Evolutionary conservation across 495 filamentous ascomycete genomes (phyloP), one percentile per base, ranked within the genome.

Genomic region (Neurospora sp.): DNA sequence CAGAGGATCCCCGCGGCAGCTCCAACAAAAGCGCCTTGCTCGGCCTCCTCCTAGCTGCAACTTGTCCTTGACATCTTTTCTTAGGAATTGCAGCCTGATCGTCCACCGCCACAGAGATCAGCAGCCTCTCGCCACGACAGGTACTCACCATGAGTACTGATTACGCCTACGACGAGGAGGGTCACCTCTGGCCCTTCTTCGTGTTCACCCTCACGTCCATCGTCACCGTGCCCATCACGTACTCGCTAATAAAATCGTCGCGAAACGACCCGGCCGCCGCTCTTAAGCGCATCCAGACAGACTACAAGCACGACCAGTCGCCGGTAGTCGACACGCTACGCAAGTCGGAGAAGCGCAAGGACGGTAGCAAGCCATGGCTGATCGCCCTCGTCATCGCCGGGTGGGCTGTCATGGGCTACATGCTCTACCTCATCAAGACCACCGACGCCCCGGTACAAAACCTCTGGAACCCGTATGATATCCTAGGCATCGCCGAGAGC

Each of bases 171-270:
- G 96, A 99, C 88, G 93, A 97, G 79, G 76, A 98, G 90, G 95
- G 94, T 62, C 92, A 97, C 90, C 97, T 97, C 86, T 99, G 97
- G 88, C 96, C 96, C 77, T 98, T 94, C 88, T 99, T 98, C 87
- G 89, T 99, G 83, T 89, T 98, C 79, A 97, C 94, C 69, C 89
- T 98, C 75, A 89, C 91, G 72, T 89, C 90, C 79, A 90, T 99
- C 72, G 86, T 98, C 84, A 97, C 94, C 21, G 83, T 98, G 69
- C 96, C 96, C 74, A 86, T 97, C 79, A 97, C 96, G 76, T 97
- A 94, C 82, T 92, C 90, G 73, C 87, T 95, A 73, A 86, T 96
- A 73, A 90, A 89, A 81, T 89, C 90, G 15, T 93, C 88, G 82
- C 92, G 92, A 87, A 66, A 66, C 28, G 92, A 87, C 87, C 90